Conservation (phyloP, 176 grass and related monocot genomes). For the Lolium rigidum region DNA sequence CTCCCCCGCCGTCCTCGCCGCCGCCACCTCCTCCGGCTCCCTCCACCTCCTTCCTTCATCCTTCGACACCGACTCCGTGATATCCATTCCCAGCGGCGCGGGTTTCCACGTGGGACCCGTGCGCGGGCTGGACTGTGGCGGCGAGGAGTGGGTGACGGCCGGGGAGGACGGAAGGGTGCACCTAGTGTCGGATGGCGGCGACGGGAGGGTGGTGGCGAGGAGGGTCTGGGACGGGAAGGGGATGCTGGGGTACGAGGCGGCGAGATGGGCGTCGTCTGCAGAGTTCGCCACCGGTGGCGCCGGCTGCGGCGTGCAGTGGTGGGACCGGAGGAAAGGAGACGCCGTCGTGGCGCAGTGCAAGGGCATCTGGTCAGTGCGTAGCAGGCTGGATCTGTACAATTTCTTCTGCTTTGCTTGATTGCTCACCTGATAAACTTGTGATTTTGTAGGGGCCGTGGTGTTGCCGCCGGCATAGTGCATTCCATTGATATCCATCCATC, state of each 20-base stretch:
- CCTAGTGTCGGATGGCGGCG: slow-evolving; percentile 47
- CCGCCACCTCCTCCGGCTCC: slow-evolving; percentile 50
- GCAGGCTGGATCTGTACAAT: background rate
- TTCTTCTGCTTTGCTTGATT: background rate
- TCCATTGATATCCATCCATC: slow-evolving; percentile 94
- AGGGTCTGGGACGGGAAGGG: slow-evolving; percentile 71
- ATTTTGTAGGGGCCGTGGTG: slow-evolving; percentile 64
- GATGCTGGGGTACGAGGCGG: slow-evolving; percentile 59
- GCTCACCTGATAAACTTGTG: slow-evolving; percentile 24
- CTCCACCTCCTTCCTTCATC: slow-evolving; percentile 59
- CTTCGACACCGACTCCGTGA: slow-evolving; percentile 47
- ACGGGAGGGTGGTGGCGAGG: slow-evolving; percentile 49
- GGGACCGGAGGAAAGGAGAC: slow-evolving; percentile 72
- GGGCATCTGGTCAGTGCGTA: slow-evolving; percentile 59
- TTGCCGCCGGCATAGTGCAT: slow-evolving; percentile 67
- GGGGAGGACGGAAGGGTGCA: slow-evolving; percentile 74
- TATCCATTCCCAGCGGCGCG: slow-evolving; percentile 46
- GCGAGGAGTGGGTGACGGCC: slow-evolving; percentile 60
- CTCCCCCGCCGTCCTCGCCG: slow-evolving; percentile 53
- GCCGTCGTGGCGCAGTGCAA: slow-evolving; percentile 58
- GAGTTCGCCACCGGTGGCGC: slow-evolving; percentile 77
- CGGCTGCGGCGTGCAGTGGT: slow-evolving; percentile 72
- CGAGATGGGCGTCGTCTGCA: slow-evolving; percentile 57
- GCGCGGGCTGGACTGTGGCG: slow-evolving; percentile 56
- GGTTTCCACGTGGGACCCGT: slow-evolving; percentile 67